These are phyloP conservation scores for Fusarium bulbicola DNA, from an alignment of 2,329 filamentous ascomycete species.

Conservation along the genomic window DNA sequence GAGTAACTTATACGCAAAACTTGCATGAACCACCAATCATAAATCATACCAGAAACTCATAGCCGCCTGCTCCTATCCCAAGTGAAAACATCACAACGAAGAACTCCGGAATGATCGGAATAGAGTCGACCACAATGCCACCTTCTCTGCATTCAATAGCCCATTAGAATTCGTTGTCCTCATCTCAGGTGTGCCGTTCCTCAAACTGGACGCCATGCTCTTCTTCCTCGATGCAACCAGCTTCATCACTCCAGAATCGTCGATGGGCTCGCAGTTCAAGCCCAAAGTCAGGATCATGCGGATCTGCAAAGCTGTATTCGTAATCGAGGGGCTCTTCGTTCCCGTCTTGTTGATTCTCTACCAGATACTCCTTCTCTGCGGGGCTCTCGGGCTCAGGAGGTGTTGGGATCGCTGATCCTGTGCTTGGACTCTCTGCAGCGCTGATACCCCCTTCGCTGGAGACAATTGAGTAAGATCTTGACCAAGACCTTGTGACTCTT, in stretches of 20 bases:
- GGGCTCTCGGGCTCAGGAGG: constrained; percentile 50
- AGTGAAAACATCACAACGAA: not conserved
- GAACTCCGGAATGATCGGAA: constrained; percentile 28
- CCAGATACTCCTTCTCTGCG: constrained; percentile 40
- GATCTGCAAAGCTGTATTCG: constrained; percentile 46
- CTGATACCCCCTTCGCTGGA: constrained; percentile 51
- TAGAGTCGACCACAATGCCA: constrained; percentile 6
- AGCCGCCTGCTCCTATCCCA: constrained; percentile 22
- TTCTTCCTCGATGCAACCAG: constrained; percentile 51
- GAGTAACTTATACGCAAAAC: constrained; percentile 32
- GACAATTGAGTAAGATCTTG: constrained; percentile 44
- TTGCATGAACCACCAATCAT: constrained; percentile 10
- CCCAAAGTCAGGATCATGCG: constrained; percentile 45
- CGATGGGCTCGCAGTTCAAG: constrained; percentile 50
- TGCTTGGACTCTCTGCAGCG: constrained; percentile 49
- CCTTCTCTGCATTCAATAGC: constrained; percentile 11
- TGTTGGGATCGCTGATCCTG: constrained; percentile 48
- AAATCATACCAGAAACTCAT: not conserved
- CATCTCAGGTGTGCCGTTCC: constrained; percentile 36
- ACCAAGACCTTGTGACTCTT: constrained; percentile 32
- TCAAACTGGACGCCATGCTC: constrained; percentile 41
- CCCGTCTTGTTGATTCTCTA: constrained; percentile 32
- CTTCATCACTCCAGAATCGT: constrained; percentile 47
- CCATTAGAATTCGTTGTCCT: constrained; percentile 25
- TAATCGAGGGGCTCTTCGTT: constrained; percentile 40